Base-by-base conservation (phyloP, 2,329 filamentous ascomycete genomes). In the Apiospora arundinis region DNA sequence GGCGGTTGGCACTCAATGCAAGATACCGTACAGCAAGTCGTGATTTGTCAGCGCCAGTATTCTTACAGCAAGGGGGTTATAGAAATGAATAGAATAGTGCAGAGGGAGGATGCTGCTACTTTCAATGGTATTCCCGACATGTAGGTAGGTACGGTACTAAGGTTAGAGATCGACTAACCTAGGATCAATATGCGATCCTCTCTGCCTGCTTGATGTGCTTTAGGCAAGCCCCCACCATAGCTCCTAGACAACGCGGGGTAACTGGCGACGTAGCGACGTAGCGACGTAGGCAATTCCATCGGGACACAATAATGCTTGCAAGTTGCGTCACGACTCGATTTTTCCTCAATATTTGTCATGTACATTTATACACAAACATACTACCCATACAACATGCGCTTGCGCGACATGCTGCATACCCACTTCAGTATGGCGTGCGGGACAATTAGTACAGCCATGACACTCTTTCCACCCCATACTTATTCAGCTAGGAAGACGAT, bases 261-360 rank as follows among this genome's bases (percentile, higher is more conserved):
- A 60, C 49, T 32, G 49, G 49, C 49, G 49, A 56, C 49, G 48
- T 52, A 52, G 45, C n/a, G n/a, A n/a, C n/a, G n/a, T n/a, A n/a
- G n/a, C n/a, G n/a, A n/a, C n/a, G 48, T 25, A 25, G 52, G 52
- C 52, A 60, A 37, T 37, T 21, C 25, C 28, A 60, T 37, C 52
- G 28, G 28, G 28, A 60, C 37, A 37, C 52, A 60, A 21, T 45
- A 28, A 60, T 52, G 48, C 48, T 52, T 52, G 48, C n/a, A 12
- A 28, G 28, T 60, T 60, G 52, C 52, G 52, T 60, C 52, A 60
- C 52, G 28, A 60, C 52, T 60, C 52, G 21, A 28, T 60, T 21
- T 60, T 32, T 37, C 28, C 5, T n/a, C 25, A 8, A 60, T 60
- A 37, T 37, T 37, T 60, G 52, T 60, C 52, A 60, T 60, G 52